A percentile compares a stretch with the other conserved stretches of the same genome.
phyloP scores from a whole-genome alignment of 1,139 yeast genomes.

The Magnusiomyces ingens region DNA sequence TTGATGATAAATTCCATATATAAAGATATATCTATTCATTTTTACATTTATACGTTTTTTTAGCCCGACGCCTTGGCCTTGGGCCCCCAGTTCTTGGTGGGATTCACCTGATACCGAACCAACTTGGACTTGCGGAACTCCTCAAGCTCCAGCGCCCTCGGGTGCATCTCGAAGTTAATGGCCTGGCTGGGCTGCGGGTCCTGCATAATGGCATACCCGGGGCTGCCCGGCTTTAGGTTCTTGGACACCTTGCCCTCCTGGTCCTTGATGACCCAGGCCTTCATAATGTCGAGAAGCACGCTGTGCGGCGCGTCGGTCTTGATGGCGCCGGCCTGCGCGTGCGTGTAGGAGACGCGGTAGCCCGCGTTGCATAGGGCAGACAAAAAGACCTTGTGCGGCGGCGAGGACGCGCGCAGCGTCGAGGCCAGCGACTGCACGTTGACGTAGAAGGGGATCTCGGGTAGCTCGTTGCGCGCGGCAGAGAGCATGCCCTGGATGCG shows the following conservation, averaged over 20 bases:
- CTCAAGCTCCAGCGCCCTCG: conserved; percentile 50
- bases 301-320: conserved; percentile 90
- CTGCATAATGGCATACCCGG: conserved; percentile 59
- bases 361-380: conserved; percentile 87
- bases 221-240: conserved; percentile 43
- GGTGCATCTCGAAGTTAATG: conserved; percentile 44
- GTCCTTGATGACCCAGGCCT: conserved; percentile 52
- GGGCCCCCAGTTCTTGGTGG: conserved; percentile 95
- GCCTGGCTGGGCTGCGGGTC: conserved; percentile 27
- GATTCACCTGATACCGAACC: conserved; percentile 85
- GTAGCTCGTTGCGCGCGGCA: conserved; percentile 64
- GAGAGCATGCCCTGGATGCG: conserved; percentile 91
- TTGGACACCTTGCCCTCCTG: conserved; percentile 36
- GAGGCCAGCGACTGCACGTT: conserved; percentile 51
- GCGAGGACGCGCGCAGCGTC: conserved; percentile 73
- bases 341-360: conserved; percentile 74
- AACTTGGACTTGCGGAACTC: conserved; percentile 66
- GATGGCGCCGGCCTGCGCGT: conserved; percentile 76
- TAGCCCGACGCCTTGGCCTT: conserved; percentile 43
- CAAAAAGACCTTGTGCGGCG: conserved; percentile 62
- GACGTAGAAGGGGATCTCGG: conserved; percentile 66
- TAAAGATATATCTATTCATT: neutral
- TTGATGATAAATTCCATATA: conserved; percentile 1
- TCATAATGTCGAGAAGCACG: conserved; percentile 62
- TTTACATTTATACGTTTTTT: neutral